phyloP scores from a whole-genome alignment of 306 rosid species.

The Lablab purpureus region DNA sequence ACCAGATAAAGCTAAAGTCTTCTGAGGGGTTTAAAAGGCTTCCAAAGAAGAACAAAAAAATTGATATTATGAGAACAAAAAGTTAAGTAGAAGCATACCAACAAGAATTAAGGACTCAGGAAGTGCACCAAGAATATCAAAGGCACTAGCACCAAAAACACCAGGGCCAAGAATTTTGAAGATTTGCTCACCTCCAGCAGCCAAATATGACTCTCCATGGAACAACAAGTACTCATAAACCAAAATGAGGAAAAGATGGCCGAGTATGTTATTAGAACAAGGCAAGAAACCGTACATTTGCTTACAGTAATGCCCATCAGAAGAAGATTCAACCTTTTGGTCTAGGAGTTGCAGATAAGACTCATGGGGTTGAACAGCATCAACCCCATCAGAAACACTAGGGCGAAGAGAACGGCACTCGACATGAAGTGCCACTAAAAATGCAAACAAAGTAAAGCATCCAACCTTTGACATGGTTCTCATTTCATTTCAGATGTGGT shows the following conservation, averaged over 20 bases:
- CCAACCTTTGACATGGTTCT: slow-evolving; percentile 13
- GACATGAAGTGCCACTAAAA: slow-evolving; percentile 14
- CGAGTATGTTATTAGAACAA: slow-evolving; percentile 57
- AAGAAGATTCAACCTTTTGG: slow-evolving; percentile 23
- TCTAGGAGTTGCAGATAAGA: slow-evolving; percentile 29
- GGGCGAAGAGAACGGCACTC: slow-evolving; percentile 43
- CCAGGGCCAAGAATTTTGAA: slow-evolving; percentile 74
- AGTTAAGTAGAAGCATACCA: slow-evolving; percentile 49
- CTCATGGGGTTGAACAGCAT: slow-evolving; percentile 18
- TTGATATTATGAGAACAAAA: neutral
- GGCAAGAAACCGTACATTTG: slow-evolving; percentile 71
- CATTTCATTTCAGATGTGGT: slow-evolving; percentile 36
- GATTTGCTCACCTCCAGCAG: slow-evolving; percentile 59
- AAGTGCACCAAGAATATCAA: slow-evolving; percentile 69
- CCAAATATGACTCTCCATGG: slow-evolving; percentile 65
- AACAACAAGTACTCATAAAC: slow-evolving; percentile 67
- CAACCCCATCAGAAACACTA: slow-evolving; percentile 52
- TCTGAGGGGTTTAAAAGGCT: neutral
- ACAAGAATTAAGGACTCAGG: slow-evolving; percentile 67
- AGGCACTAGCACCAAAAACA: slow-evolving; percentile 68
- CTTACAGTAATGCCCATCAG: slow-evolving; percentile 43
- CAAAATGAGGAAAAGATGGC: slow-evolving; percentile 59
- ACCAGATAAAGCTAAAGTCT: neutral
- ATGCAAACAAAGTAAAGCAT: slow-evolving; percentile 36
- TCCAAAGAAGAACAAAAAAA: neutral